Evolutionary conservation across 2,329 filamentous ascomycete species (phyloP).

Genomic region (Epichloe elymi): DNA sequence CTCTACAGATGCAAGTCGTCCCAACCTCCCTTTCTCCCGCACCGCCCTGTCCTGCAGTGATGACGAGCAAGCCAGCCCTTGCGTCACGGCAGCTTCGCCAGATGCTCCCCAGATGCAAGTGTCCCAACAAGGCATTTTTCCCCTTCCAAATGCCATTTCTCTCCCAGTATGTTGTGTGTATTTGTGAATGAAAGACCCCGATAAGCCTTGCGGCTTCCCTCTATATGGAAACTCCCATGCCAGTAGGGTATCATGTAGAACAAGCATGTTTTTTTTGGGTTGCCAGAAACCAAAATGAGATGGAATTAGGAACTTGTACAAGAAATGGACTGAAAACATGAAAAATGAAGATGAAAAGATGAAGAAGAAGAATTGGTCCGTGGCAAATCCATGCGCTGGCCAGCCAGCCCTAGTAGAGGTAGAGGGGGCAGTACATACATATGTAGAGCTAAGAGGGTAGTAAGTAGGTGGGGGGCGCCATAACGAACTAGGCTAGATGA

Average conservation of each 20-base stretch:
- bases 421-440: too few species aligned
- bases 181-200: background rate
- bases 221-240: constrained; percentile 21
- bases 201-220: constrained; percentile 28
- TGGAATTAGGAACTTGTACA: background rate
- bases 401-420: background rate
- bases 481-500: constrained; percentile 45
- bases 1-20: background rate
- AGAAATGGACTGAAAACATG: constrained; percentile 9
- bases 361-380: background rate
- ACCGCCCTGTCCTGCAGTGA: background rate
- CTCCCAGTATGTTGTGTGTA: background rate
- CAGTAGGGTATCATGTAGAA: constrained; percentile 18
- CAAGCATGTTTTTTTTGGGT: constrained; percentile 6
- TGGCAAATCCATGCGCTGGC: too few species aligned
- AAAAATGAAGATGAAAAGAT: constrained; percentile 7
- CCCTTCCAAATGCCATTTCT: too few species aligned
- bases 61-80: too few species aligned
- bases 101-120: too few species aligned
- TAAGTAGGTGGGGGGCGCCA: too few species aligned
- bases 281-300: background rate
- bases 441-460: too few species aligned
- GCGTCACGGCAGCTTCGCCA: too few species aligned
- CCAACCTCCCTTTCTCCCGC: background rate
- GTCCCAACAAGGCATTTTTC: too few species aligned